Base-by-base conservation (phyloP, 192 early-diverging fungal genomes). In the Podila minutissima region DNA sequence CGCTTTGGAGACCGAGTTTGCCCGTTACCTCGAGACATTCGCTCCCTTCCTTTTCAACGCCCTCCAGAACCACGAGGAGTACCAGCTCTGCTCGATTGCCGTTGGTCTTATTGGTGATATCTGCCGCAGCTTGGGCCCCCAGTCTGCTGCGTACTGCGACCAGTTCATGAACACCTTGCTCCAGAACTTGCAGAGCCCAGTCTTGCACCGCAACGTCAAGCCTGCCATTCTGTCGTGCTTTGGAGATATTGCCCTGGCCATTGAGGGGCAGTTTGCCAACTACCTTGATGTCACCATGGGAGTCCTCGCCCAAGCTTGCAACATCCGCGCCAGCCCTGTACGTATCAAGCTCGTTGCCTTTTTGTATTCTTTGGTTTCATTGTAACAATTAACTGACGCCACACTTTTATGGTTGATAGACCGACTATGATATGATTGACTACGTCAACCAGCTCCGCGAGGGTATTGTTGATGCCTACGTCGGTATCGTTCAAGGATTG, bases 101-200 rank as follows among this genome's bases (percentile, higher is more conserved):
- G 92, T 99, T 15, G 98, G 98, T n/a, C 75, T 98, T 33, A 95
- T 99, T 71, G 97, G 97, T 24, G 98, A 99, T 86, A 94, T 99
- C 73, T 96, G 94, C 86, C 94, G 98, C 50, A 88, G 92, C 13
- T 85, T 99, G 59, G 92, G 92, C 62, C 88, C 93, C 24, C 84
- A 86, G 50, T 87, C 93, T n/a, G 76, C 90, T 5, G 87, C 89
- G n/a, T 97, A 94, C 83, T 97, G 93, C 83, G 88, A 93, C 67
- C 85, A 87, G 33, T 93, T 97, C 67, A 99, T 99, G 95, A 85
- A 89, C 22, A 86, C 93, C 22, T 70, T 99, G 64, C 85, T 96
- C 63, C 86, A 91, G 59, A 89, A 93, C 76, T 86, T 99, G 60
- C 92, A 92, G 76, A 92, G 84, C 59, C 91, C 93, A 38, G 88